Evolutionary conservation across 140 eudicot genomes (phyloP), one percentile per base, ranked within the genome.

Genomic region (Flaveria floridana): DNA sequence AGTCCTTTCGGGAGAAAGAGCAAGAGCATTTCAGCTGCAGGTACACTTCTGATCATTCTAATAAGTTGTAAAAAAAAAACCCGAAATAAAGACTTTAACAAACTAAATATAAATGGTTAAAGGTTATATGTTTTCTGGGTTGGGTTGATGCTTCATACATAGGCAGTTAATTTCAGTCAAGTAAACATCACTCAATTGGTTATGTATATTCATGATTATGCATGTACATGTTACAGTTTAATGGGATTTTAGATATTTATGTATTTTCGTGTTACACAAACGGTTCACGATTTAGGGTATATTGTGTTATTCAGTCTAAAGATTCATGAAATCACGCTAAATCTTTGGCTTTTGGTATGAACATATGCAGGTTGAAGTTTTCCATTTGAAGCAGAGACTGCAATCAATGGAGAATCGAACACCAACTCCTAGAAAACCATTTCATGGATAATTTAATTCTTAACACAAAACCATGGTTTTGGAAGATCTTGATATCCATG

Each of bases 21-120:
- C 91, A 75, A 83, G 99, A 82, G 97, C 99, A 0, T 90, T 88
- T 82, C 97, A 90, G 76, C 79, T 93, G 79, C 97, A 93, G 99
- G 99, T 93, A 81, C 12, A 44, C 13, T 61, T 72, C 1, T 67
- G 18, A 25, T 57, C 42, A 48, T 42, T 50, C 58, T 16, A 64
- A 64, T 13, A 64, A 14, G 18, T 3, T 34, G 20, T 34, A 65
- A 34, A 30, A 64, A 18, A 9, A 13, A 20, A 14, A 11, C 14
- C 11, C 13, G 4, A 20, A 11, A 26, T 8, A 46, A n/a, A 44
- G 26, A 59, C 20, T n/a, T 5, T n/a, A 19, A 42, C 41, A 44
- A 74, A 25, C 8, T 26, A 61, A 62, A 26, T 62, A 44, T 59
- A 9, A 51, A 14, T 34, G 41, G 6, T 34, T 34, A 34, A 19